Conservation (phyloP, 257 asterid species). For the Solanum clarkiae region DNA sequence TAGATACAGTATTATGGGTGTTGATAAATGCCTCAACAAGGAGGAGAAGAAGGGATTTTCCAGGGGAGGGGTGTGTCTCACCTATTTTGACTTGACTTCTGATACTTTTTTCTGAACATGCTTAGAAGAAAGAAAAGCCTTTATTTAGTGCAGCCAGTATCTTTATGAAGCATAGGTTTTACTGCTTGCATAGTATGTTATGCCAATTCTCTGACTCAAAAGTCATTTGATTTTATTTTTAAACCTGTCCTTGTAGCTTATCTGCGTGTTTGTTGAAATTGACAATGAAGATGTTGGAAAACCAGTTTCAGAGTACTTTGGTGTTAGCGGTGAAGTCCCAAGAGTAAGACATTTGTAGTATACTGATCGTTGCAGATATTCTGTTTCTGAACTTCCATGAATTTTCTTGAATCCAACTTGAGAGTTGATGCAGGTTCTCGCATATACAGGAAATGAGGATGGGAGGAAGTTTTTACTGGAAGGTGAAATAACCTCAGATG, state of each 20-base stretch:
- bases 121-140: not conserved
- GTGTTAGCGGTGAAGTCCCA: conserved; percentile 52
- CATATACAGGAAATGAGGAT: conserved; percentile 92
- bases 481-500: conserved; percentile 51
- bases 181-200: not conserved
- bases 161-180: not conserved
- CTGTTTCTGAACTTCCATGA: not conserved
- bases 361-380: not conserved
- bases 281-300: conserved; percentile 84
- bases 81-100: not conserved
- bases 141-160: not conserved
- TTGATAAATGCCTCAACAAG: not conserved
- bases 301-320: conserved; percentile 73
- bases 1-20: not conserved
- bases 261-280: conserved; percentile 58
- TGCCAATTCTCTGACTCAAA: not conserved
- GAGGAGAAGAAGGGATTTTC: not conserved
- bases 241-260: conserved; percentile 31
- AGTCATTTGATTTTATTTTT: not conserved
- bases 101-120: not conserved
- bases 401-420: not conserved
- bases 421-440: conserved; percentile 53
- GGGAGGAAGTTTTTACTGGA: conserved; percentile 67
- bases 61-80: not conserved
- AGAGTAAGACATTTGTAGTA: conserved; percentile 27